Evolutionary conservation across 139 green algal genomes (phyloP), one percentile per base, ranked within the genome.

Genomic region (Tetratostichococcus sp.): DNA sequence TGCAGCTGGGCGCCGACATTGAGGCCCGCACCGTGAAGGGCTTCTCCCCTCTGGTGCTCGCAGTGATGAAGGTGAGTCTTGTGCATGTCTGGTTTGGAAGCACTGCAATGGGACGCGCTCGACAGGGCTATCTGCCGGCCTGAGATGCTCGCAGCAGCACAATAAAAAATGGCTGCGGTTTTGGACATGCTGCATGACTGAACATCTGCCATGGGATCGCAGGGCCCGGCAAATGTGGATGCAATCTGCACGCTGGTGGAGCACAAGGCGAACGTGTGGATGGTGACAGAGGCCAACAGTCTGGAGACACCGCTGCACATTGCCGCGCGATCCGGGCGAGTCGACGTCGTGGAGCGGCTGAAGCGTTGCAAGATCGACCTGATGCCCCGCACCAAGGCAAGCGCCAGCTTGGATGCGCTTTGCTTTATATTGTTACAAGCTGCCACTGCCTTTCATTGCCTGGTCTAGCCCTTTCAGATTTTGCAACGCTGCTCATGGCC

Each of bases 221-320:
- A 87, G 79, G 85, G 86, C 39, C 85, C 85, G 3, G 77, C 81
- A 43, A 86, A 86, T 57, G 77, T 91, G 5, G 86, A 91, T 72
- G 80, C 81, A 1, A 83, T 91, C 19, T 78, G 77, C 14, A 26
- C 80, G 70, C 76, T 91, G 42, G 79, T 88, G 57, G 86, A 90
- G 71, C 76, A 88, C 50, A 79, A 80, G 2, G 82, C 85, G 14
- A 62, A 84, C 19, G 77, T 85, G 34, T 65, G 74, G 1, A 30
- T 69, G 17, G 69, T 82, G 8, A 71, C 69, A 58, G 80, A 86
- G 42, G 28, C 69, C 4, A 77, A 79, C 50, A 43, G 8, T 32
- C 69, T 86, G 42, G 86, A 91, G 67, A 88, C 82, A 5, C 82
- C 86, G 5, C 67, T 91, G 33, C 85, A 90, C 76, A 82, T 91